Conservation (phyloP, 257 asterid genomes). For the Plantago ovata region DNA sequence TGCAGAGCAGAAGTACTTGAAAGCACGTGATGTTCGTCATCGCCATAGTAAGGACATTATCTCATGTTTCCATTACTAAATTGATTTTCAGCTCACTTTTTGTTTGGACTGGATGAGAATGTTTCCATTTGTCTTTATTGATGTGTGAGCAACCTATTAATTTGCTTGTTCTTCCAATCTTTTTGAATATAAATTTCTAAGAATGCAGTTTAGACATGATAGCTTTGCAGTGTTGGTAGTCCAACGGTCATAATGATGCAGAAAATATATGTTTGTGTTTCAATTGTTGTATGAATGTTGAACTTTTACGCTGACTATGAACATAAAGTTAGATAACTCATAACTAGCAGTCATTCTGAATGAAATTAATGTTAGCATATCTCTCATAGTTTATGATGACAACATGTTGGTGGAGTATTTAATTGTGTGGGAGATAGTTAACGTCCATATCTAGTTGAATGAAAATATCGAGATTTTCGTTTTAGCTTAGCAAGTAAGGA, state of each 20-base stretch:
- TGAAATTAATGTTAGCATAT: not conserved
- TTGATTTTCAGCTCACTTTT: not conserved
- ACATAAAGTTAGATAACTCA: not conserved
- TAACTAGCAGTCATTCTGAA: not conserved
- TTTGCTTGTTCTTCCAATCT: no score
- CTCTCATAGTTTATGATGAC: not conserved
- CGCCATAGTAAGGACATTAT: conserved; percentile 60
- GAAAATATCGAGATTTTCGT: conserved; percentile 8
- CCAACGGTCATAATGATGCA: not conserved
- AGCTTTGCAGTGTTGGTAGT: not conserved
- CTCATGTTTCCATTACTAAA: not conserved
- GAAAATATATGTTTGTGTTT: conserved; percentile 5
- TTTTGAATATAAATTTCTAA: not conserved
- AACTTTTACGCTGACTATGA: conserved; percentile 1
- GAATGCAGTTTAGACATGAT: not conserved
- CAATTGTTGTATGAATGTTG: not conserved
- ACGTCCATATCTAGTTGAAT: not conserved
- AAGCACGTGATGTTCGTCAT: conserved; percentile 69
- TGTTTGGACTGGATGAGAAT: not conserved
- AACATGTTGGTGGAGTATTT: not conserved
- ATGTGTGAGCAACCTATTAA: no score
- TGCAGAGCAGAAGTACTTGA: conserved; percentile 73
- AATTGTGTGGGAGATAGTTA: not conserved
- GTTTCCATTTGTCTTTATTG: not conserved
- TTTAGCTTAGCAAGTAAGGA: not conserved